Conservation (phyloP, 2,329 filamentous ascomycete genomes). For the Coleophoma eucalyptorum region DNA sequence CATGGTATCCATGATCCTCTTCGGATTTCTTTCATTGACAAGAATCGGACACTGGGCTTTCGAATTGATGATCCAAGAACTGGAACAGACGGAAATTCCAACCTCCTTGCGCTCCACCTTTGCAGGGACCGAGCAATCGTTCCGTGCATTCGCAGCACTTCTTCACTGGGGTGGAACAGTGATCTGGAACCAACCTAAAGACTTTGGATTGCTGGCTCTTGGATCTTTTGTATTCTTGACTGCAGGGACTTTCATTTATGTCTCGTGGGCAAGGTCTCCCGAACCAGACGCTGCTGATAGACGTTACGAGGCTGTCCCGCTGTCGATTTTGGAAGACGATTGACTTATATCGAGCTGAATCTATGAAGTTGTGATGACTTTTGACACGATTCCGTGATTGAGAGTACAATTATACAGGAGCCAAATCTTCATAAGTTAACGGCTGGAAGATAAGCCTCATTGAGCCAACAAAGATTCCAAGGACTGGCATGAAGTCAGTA, state of each 20-base stretch:
- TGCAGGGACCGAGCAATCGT: slow-evolving; percentile 31
- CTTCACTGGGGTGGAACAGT: slow-evolving; percentile 29
- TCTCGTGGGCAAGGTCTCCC: slow-evolving; percentile 17
- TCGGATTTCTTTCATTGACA: slow-evolving; percentile 31
- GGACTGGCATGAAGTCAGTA: too few species aligned
- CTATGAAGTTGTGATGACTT: too few species aligned
- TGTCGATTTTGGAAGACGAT: too few species aligned
- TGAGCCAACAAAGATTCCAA: too few species aligned
- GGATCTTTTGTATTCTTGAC: slow-evolving; percentile 26
- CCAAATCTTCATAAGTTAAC: too few species aligned
- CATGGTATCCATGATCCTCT: slow-evolving; percentile 21
- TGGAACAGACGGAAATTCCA: slow-evolving; percentile 33
- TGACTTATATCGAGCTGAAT: too few species aligned
- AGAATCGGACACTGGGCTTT: slow-evolving; percentile 34
- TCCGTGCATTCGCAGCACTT: slow-evolving; percentile 33
- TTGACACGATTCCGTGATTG: too few species aligned
- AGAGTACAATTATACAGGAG: too few species aligned
- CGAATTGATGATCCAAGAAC: slow-evolving; percentile 32
- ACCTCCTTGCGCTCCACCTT: slow-evolving; percentile 28
- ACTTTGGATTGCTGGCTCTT: slow-evolving; percentile 30
- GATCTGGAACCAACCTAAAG: slow-evolving; percentile 26
- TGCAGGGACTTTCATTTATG: slow-evolving; percentile 26
- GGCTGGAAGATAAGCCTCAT: too few species aligned
- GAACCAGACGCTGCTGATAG: too few species aligned
- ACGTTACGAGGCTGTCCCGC: too few species aligned